Evolutionary conservation across 352 stramenopile genomes (phyloP).

Genomic region (Phytophthora pinifolia): DNA sequence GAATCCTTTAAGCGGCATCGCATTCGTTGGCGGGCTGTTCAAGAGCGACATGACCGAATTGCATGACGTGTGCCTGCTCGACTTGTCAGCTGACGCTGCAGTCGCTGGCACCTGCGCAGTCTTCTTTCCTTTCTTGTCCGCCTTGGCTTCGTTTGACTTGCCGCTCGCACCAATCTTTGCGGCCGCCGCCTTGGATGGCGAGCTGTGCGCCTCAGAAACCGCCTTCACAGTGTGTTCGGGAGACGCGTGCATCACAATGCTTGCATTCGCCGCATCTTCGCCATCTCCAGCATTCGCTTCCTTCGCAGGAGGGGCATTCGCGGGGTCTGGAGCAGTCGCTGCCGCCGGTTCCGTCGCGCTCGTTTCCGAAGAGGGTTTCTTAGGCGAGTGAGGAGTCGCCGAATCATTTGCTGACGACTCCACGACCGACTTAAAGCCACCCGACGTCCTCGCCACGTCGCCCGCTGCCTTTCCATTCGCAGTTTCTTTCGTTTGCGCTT

Average conservation of each 20-base stretch:
- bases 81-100: conserved; percentile 7
- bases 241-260: conserved; percentile 28
- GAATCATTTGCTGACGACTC: conserved; percentile 3
- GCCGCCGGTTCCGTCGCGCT: background rate
- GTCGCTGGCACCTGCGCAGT: background rate
- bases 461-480: conserved; percentile 8
- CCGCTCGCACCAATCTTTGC: conserved; percentile 30
- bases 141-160: conserved; percentile 11
- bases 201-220: conserved; percentile 31
- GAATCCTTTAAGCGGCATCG: conserved; percentile 28
- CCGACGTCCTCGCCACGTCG: background rate
- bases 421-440: background rate
- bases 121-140: conserved; percentile 16
- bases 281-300: conserved; percentile 8
- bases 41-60: conserved; percentile 76
- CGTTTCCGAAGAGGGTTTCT: background rate
- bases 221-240: conserved; percentile 36
- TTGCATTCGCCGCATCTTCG: conserved; percentile 11
- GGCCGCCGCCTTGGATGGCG: conserved; percentile 30
- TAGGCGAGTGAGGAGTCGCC: background rate
- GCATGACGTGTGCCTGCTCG: conserved; percentile 38
- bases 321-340: background rate
- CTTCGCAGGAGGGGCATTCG: background rate
- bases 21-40: conserved; percentile 63
- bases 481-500: conserved; percentile 13